Conservation (phyloP, 768 basidiomycete genomes). For the Kwoniella europaea region DNA sequence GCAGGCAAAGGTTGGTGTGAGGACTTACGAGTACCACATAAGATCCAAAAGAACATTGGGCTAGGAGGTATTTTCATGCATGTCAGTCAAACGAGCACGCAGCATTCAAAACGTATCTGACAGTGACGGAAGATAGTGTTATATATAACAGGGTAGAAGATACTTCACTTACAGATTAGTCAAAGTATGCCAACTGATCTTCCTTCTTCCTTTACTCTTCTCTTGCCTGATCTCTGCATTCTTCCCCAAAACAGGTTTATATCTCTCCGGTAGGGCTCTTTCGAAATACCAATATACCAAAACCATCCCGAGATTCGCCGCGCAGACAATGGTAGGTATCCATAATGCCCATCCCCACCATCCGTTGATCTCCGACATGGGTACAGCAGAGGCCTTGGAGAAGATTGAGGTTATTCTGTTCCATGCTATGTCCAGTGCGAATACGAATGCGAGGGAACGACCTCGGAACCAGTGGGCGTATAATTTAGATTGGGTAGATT, state of each 20-base stretch:
- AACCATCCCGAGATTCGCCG: constrained; percentile 38
- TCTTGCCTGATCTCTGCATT: constrained; percentile 36
- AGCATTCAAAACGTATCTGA: background rate
- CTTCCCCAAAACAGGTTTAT: constrained; percentile 39
- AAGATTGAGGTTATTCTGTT: constrained; percentile 42
- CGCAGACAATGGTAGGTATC: constrained; percentile 53
- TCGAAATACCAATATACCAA: constrained; percentile 51
- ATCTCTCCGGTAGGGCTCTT: constrained; percentile 39
- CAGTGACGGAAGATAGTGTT: too few relatives aligned
- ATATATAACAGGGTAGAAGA: background rate
- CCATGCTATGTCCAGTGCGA: constrained; percentile 55
- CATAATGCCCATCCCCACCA: constrained; percentile 57
- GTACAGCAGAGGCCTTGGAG: constrained; percentile 46
- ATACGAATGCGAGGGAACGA: constrained; percentile 41
- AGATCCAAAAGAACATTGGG: constrained; percentile 52
- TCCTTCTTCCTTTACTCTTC: constrained; percentile 10
- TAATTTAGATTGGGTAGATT: constrained; percentile 50
- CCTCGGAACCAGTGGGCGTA: constrained; percentile 55
- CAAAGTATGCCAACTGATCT: constrained; percentile 29
- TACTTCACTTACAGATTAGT: constrained; percentile 28
- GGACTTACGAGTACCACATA: constrained; percentile 38
- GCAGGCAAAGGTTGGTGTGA: too few relatives aligned
- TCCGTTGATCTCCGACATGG: constrained; percentile 51
- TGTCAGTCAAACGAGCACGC: too few relatives aligned
- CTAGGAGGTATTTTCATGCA: constrained; percentile 6